These are phyloP conservation scores for Solanum rostratum DNA, from an alignment of 257 asterid genomes.

Conservation along the genomic window DNA sequence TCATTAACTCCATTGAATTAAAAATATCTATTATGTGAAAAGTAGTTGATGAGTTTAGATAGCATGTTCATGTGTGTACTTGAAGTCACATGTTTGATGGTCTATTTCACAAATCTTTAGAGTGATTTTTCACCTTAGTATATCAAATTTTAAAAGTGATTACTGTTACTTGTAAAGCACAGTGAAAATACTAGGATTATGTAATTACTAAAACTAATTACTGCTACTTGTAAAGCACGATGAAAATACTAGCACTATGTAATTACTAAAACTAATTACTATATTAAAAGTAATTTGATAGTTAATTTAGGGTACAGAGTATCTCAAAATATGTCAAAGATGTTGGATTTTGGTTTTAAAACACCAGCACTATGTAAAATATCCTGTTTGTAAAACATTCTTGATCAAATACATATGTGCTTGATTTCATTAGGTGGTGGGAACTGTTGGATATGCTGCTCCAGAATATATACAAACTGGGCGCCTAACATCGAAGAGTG, in stretches of 20 bases:
- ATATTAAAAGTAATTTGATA: neutral
- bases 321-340: neutral
- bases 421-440: slow-evolving; percentile 48
- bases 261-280: neutral
- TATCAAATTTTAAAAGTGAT: too few species aligned
- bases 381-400: neutral
- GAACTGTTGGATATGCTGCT: slow-evolving; percentile 93
- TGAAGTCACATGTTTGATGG: too few species aligned
- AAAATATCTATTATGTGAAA: neutral
- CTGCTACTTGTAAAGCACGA: too few species aligned
- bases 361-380: neutral
- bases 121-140: too few species aligned
- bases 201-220: too few species aligned
- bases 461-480: slow-evolving; percentile 93
- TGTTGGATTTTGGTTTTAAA: neutral
- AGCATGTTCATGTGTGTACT: too few species aligned
- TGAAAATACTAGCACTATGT: too few species aligned
- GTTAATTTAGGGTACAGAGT: neutral
- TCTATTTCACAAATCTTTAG: too few species aligned
- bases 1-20: too few species aligned
- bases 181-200: too few species aligned
- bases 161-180: too few species aligned
- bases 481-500: slow-evolving; percentile 77
- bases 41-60: too few species aligned
- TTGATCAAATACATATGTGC: neutral